Evolutionary conservation across 2,329 filamentous ascomycete genomes (phyloP).

Genomic region (Elsinoe batatas): DNA sequence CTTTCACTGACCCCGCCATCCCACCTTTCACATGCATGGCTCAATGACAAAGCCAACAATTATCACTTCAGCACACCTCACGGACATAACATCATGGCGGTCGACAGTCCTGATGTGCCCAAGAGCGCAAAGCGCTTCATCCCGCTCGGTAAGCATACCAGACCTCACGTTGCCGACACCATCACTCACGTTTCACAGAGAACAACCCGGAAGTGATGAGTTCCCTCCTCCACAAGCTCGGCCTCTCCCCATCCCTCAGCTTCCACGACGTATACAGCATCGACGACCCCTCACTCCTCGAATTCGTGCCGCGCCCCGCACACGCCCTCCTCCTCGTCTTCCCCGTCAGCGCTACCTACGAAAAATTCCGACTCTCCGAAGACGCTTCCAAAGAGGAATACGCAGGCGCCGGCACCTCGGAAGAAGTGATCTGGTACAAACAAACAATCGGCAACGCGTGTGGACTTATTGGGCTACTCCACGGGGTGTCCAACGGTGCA

Average conservation of each 20-base stretch:
- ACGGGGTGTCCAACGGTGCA: constrained; percentile 69
- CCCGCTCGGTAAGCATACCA: constrained; percentile 12
- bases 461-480: constrained; percentile 78
- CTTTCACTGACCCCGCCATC: background rate
- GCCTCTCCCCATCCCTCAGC: constrained; percentile 63
- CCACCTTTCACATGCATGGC: background rate
- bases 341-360: constrained; percentile 70
- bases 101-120: background rate
- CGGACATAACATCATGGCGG: background rate
- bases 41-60: too few relatives aligned
- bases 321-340: constrained; percentile 87
- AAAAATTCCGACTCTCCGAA: constrained; percentile 63
- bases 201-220: constrained; percentile 87
- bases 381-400: constrained; percentile 58
- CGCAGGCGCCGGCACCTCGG: constrained; percentile 52
- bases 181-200: constrained; percentile 32
- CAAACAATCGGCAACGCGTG: constrained; percentile 94
- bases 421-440: constrained; percentile 85
- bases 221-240: constrained; percentile 68
- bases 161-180: background rate
- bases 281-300: constrained; percentile 71
- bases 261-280: constrained; percentile 91
- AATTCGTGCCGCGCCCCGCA: constrained; percentile 79
- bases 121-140: constrained; percentile 15
- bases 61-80: background rate